Base-by-base conservation (phyloP, 2,329 filamentous ascomycete species). In the Tolypocladium nubicola region DNA sequence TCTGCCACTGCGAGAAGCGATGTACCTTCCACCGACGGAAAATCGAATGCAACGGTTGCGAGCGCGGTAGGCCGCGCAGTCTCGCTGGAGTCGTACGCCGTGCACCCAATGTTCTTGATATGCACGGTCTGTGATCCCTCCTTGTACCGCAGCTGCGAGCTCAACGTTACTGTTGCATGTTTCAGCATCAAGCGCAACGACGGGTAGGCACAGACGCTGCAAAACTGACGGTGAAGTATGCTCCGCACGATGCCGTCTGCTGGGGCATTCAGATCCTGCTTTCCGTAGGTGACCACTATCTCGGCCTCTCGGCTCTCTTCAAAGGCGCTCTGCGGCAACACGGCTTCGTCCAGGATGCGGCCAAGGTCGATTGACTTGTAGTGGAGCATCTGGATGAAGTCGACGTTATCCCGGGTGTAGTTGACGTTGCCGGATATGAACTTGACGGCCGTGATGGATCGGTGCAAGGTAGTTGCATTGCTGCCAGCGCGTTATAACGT, bases 381-480 rank as follows among this genome's bases (percentile, higher is more conserved):
- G 45, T 56, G 54, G 35, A 56, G 54, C 14, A 50, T 41, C 35
- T 56, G 54, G 37, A 56, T 37, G 35, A 56, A 56, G 35, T 56
- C 43, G 35, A 56, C 43, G 35, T 50, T 52, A 14, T 56, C 45
- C 23, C 54, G 54, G 9, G 35, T n/a, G 19, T 56, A 56, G 33
- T 19, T 26, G 43, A 52, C 54, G 43, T 30, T 52, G 43, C 54
- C 54, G 13, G 54, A 56, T 14, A 26, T 33, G 13, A 56, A 56
- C 54, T 40, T 52, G 43, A 50, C 45, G 33, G 45, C 4, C 1
- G 53, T 35, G 19, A 55, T 37, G 39, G 53, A 38, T 33, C 30
- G 23, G 53, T 55, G n/a, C 26, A 55, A 21, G n/a, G 40, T 38
- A 6, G 53, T 38, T 3, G 40, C 39, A 13, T 55, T 55, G 53